Base-by-base conservation (phyloP, 129 eudicot species). In the Artemisia tridentata region DNA sequence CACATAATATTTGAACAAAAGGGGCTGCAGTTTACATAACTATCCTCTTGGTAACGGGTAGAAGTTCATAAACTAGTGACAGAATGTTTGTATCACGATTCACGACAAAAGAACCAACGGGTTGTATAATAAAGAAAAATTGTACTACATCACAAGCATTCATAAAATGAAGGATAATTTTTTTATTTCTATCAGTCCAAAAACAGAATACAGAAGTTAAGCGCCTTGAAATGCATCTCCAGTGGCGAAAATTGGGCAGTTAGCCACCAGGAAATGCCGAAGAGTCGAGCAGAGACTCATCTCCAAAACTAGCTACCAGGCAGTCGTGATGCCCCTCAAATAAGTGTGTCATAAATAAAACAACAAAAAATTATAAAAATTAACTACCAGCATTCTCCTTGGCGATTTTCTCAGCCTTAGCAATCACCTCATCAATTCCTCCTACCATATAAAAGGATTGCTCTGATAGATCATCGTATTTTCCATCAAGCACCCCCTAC, bases 401-500 rank as follows among this genome's bases (percentile, higher is more conserved):
- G 13, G 96, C 85, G 15, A 92, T 81, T 83, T 86, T 92, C 75
- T 83, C 95, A 19, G 95, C 96, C 88, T 92, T 92, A 19, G 95
- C 98, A 69, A 83, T 78, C 79, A 92, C 98, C 78, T 92, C 98
- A 0, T 89, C 95, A 16, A 92, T 92, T 9, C 98, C 98, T 62
- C 98, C 98, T 76, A 92, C 92, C 98, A 92, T 92, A 71, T 92
- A 92, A 71, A 92, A 92, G 10, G 98, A 57, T 50, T 92, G 98
- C 76, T 92, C 98, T 0, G 96, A 34, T 23, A 92, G 90, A 74
- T 89, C 96, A 83, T 92, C 98, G 49, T 81, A 92, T 53, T 92
- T 89, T 12, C 96, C 98, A 72, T 92, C 98, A 83, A 92, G 81
- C 17, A 92, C 91, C 16, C 95, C 98, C 98, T 92, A 84, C 63